Conservation (phyloP, 1,139 yeast genomes). For the Zygosaccharomyces sapae region DNA sequence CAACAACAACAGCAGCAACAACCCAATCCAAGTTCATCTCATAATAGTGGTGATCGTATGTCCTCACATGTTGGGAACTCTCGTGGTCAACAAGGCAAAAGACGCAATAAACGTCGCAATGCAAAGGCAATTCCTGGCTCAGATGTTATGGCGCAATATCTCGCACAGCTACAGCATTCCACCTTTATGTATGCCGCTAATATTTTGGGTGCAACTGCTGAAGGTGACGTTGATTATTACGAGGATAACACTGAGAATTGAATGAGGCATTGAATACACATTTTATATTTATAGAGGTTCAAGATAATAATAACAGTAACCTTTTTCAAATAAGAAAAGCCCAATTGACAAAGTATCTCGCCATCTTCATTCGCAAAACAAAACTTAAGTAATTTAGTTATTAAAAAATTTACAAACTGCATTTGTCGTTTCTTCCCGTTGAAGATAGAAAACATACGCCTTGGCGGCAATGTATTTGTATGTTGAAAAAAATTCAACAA, state of each 20-base stretch:
- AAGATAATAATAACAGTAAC: no score
- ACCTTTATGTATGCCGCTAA: constrained; percentile 54
- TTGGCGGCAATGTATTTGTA: not conserved
- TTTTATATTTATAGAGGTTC: not conserved
- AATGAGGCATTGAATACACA: not conserved
- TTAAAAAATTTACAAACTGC: not conserved
- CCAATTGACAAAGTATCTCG: no score
- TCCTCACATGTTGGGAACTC: constrained; percentile 4
- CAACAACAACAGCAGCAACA: not conserved
- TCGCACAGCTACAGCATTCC: constrained; percentile 68
- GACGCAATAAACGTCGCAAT: constrained; percentile 15
- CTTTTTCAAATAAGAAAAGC: not conserved
- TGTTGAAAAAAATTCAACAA: not conserved
- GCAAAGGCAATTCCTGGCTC: constrained; percentile 53
- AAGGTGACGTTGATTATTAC: constrained; percentile 25
- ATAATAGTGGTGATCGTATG: constrained; percentile 3
- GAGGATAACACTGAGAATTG: constrained; percentile 13
- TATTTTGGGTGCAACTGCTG: constrained; percentile 42
- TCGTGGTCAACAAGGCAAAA: constrained; percentile 3
- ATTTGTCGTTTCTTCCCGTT: not conserved
- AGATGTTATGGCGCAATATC: constrained; percentile 72
- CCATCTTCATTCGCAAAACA: not conserved
- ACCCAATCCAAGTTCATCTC: not conserved
- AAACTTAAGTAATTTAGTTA: not conserved
- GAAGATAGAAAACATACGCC: not conserved